phyloP scores from a whole-genome alignment of 106 monocot genomes.

The Dendrobium huoshanense region DNA sequence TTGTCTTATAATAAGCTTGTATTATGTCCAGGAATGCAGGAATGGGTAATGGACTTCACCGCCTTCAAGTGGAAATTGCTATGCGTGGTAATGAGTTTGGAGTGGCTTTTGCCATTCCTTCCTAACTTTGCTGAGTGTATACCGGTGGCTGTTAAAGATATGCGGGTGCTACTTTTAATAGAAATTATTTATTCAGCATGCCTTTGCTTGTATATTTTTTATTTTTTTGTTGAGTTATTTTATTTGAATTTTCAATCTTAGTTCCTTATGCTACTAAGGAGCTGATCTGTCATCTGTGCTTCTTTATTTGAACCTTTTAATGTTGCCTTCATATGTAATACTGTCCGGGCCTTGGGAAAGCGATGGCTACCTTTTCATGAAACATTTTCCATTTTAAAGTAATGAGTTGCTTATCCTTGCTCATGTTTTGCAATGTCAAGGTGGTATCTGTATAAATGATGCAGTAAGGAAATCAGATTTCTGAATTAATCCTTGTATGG shows the following conservation, averaged over 20 bases:
- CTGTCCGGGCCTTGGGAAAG: background rate
- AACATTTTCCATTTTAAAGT: background rate
- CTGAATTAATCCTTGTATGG: background rate
- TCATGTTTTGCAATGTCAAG: background rate
- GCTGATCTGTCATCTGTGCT: background rate
- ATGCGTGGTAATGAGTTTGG: slow-evolving; percentile 62
- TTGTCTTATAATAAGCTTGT: slow-evolving; percentile 9
- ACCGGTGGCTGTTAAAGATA: background rate
- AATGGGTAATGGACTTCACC: slow-evolving; percentile 91
- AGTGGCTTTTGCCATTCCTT: background rate
- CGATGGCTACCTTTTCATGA: background rate
- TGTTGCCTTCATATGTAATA: background rate
- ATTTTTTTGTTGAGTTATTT: background rate
- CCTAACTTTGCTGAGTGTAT: background rate
- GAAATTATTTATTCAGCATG: background rate
- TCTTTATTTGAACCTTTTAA: background rate
- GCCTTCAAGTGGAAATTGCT: slow-evolving; percentile 88
- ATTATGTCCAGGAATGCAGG: slow-evolving; percentile 79
- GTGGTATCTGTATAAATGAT: background rate
- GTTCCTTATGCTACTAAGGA: background rate
- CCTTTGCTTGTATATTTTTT: background rate
- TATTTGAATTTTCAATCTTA: no score
- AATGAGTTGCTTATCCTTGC: background rate
- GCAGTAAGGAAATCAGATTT: background rate
- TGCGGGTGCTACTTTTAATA: background rate